Evolutionary conservation across 352 stramenopile species (phyloP).

Genomic region (Phytophthora ohioensis): DNA sequence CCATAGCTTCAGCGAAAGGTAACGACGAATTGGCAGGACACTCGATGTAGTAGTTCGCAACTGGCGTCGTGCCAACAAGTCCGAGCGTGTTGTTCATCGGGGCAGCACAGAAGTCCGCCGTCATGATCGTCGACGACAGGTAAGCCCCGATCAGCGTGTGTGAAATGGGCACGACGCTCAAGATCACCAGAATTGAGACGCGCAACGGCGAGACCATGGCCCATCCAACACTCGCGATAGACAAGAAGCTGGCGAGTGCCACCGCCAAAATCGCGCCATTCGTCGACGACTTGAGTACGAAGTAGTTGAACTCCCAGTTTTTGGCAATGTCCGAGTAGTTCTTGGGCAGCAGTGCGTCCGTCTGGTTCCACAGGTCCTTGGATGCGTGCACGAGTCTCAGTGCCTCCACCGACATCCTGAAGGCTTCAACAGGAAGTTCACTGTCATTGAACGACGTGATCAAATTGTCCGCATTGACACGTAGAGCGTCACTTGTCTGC

Average conservation of each 20-base stretch:
- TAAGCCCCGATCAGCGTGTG: constrained; percentile 85
- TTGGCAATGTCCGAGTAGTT: constrained; percentile 64
- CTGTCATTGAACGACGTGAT: constrained; percentile 79
- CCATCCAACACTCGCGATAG: constrained; percentile 84
- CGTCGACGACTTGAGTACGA: constrained; percentile 83
- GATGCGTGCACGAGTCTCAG: constrained; percentile 64
- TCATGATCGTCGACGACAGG: constrained; percentile 82
- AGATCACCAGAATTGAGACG: constrained; percentile 77
- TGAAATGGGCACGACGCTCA: constrained; percentile 82
- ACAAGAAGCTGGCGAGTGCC: constrained; percentile 77
- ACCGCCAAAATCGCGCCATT: constrained; percentile 84
- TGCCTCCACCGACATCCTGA: constrained; percentile 69
- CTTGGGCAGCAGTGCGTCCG: constrained; percentile 57
- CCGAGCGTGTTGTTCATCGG: constrained; percentile 70
- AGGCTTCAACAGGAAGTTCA: constrained; percentile 69
- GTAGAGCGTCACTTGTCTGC: constrained; percentile 50
- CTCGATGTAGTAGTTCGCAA: constrained; percentile 70
- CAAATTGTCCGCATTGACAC: constrained; percentile 60
- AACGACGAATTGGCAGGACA: constrained; percentile 64
- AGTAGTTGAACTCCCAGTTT: constrained; percentile 81
- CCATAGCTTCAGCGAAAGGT: constrained; percentile 49
- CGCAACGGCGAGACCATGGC: constrained; percentile 78
- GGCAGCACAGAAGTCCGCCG: constrained; percentile 80
- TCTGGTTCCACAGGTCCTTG: constrained; percentile 65
- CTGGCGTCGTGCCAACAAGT: constrained; percentile 60